Conservation (phyloP, 805 yeast species). For the Pichia membranifaciens region DNA sequence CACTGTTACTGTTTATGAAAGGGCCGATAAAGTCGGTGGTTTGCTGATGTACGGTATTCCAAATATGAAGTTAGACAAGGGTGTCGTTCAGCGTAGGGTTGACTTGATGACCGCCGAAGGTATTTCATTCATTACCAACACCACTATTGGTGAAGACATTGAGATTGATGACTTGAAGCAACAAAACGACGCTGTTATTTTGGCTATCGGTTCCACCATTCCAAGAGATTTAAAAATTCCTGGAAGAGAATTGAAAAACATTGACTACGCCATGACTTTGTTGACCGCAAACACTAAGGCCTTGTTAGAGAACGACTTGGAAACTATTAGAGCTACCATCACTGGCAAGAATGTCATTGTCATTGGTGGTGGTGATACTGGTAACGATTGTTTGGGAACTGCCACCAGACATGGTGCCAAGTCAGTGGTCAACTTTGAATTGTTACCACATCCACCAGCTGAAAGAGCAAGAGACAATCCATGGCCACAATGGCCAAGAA, state of each 20-base stretch:
- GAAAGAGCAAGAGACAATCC: conserved; percentile 91
- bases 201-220: conserved; percentile 93
- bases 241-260: conserved; percentile 85
- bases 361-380: conserved; percentile 99
- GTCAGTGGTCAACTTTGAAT: conserved; percentile 88
- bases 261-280: conserved; percentile 92
- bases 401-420: conserved; percentile 96
- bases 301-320: conserved; percentile 73
- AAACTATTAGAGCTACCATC: conserved; percentile 61
- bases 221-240: conserved; percentile 94
- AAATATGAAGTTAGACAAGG: conserved; percentile 94
- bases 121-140: conserved; percentile 65
- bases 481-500: conserved; percentile 99
- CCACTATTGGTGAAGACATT: conserved; percentile 81
- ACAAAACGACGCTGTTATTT: conserved; percentile 73
- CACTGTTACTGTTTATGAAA: conserved; percentile 82
- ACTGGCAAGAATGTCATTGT: conserved; percentile 90
- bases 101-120: conserved; percentile 91
- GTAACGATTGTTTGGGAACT: conserved; percentile 98
- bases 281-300: conserved; percentile 87
- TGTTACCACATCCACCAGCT: conserved; percentile 86
- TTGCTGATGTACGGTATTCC: conserved; percentile 98
- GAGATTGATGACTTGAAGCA: conserved; percentile 61
- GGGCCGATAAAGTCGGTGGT: conserved; percentile 95
- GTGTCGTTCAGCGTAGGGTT: conserved; percentile 87